These are phyloP conservation scores for Heterobasidion annosum DNA, from an alignment of 1,284 basidiomycete species.

Conservation along the genomic window DNA sequence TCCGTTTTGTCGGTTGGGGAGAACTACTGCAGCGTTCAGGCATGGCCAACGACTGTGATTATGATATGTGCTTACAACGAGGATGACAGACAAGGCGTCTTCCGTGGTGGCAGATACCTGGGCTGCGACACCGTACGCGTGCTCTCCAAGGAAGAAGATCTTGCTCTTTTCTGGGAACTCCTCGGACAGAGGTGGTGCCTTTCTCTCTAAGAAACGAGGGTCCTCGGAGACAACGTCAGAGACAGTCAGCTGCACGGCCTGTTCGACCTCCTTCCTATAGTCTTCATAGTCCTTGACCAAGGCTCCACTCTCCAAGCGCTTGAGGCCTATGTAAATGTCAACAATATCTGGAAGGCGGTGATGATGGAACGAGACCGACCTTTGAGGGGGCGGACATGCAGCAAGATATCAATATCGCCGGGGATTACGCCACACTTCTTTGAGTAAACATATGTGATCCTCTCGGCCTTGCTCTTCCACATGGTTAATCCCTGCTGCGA, in stretches of 20 bases:
- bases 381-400: conserved; percentile 84
- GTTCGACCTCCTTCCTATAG: conserved; percentile 73
- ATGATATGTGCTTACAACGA: conserved; percentile 53
- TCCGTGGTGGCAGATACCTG: conserved; percentile 72
- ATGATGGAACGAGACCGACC: conserved; percentile 34
- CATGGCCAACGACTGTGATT: neutral
- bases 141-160: conserved; percentile 92
- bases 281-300: conserved; percentile 94
- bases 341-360: neutral
- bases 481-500: conserved; percentile 50
- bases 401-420: conserved; percentile 70
- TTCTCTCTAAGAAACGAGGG: conserved; percentile 78
- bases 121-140: conserved; percentile 92
- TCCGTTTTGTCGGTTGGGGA: conserved; percentile 78
- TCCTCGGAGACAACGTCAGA: conserved; percentile 79
- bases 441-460: conserved; percentile 80
- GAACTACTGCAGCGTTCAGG: conserved; percentile 43
- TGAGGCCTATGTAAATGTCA: conserved; percentile 50
- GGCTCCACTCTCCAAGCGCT: conserved; percentile 81
- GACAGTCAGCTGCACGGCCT: conserved; percentile 81
- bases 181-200: conserved; percentile 73
- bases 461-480: conserved; percentile 76
- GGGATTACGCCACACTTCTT: conserved; percentile 86
- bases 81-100: conserved; percentile 62
- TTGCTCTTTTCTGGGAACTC: conserved; percentile 90